phyloP scores from a whole-genome alignment of 2,329 filamentous ascomycete species.

The Plectosphaerella plurivora region DNA sequence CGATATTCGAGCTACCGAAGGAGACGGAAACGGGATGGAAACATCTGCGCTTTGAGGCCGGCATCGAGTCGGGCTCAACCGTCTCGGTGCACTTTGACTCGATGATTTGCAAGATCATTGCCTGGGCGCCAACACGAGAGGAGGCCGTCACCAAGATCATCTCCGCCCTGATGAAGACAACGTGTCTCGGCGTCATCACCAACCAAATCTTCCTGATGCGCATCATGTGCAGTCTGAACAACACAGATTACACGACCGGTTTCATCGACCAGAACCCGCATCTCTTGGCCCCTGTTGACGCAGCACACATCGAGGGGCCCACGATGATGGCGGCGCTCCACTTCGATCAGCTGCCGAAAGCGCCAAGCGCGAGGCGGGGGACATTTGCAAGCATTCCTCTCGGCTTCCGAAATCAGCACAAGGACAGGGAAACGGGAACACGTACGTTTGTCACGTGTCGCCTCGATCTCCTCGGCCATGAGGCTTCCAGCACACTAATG shows the following conservation, averaged over 20 bases:
- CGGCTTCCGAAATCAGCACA: constrained; percentile 3
- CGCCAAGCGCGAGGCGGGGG: background rate
- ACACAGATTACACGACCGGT: constrained; percentile 62
- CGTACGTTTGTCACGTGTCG: constrained; percentile 1
- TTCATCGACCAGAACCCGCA: constrained; percentile 42
- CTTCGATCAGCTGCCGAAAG: background rate
- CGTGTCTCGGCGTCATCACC: constrained; percentile 42
- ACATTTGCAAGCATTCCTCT: background rate
- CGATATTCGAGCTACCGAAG: constrained; percentile 18
- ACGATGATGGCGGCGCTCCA: constrained; percentile 3
- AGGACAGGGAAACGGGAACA: background rate
- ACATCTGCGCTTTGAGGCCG: constrained; percentile 29
- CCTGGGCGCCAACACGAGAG: constrained; percentile 25
- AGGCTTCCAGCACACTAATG: background rate
- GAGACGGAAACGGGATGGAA: background rate
- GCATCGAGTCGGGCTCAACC: constrained; percentile 22
- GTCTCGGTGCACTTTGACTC: constrained; percentile 39
- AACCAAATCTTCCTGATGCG: constrained; percentile 68
- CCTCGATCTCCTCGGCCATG: background rate
- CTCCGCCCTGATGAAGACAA: constrained; percentile 21
- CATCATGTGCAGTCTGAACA: constrained; percentile 56
- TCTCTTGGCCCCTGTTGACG: background rate
- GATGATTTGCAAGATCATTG: constrained; percentile 38
- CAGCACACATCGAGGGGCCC: background rate
- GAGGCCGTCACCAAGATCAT: constrained; percentile 26